Base-by-base conservation (phyloP, 2,329 filamentous ascomycete genomes). In the Sclerotinia spermophila region DNA sequence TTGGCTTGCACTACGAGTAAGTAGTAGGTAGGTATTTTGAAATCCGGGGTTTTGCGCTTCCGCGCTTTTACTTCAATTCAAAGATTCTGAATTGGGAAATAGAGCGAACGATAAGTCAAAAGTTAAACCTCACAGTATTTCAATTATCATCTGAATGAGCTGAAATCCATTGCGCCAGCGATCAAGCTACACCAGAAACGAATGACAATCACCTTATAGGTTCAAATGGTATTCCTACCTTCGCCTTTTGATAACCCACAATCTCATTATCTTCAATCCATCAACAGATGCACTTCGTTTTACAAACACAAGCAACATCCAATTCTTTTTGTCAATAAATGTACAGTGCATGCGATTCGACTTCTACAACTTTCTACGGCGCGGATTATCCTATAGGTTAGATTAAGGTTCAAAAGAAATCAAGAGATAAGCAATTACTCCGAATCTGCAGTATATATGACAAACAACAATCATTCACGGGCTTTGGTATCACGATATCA, bases 21-120 rank as follows among this genome's bases (percentile, higher is more conserved):
- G n/a, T n/a, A n/a, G n/a, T n/a, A n/a, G n/a, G 53, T 58, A 35
- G 21, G 35, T 35, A 51, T 51, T 13, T 65, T 40, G 62, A 53
- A 65, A 65, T 65, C 62, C 62, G 62, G 62, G 62, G 62, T 53
- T 65, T 40, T 53, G 48, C 48, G 48, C 45, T 53, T 65, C 30
- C 27, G 48, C 48, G 48, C 45, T 53, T 65, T 40, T 53, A 33
- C 61, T 65, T 53, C 58, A 42, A 40, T 38, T 27, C 33, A 65
- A 65, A 65, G 33, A 40, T 62, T 51, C 44, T 51, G 61, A 48
- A 51, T 51, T 51, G 27, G 61, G n/a, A 65, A 65, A 38, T 40
- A 11, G 44, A 24, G 38, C 59, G n/a, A 53, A 40, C 45, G 24
- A 60, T n/a, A 51, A 30, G 35, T 10, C n/a, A 17, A 61, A 40